Evolutionary conservation across 2,329 filamentous ascomycete species (phyloP).

Genomic region (Paraphoma sp.): DNA sequence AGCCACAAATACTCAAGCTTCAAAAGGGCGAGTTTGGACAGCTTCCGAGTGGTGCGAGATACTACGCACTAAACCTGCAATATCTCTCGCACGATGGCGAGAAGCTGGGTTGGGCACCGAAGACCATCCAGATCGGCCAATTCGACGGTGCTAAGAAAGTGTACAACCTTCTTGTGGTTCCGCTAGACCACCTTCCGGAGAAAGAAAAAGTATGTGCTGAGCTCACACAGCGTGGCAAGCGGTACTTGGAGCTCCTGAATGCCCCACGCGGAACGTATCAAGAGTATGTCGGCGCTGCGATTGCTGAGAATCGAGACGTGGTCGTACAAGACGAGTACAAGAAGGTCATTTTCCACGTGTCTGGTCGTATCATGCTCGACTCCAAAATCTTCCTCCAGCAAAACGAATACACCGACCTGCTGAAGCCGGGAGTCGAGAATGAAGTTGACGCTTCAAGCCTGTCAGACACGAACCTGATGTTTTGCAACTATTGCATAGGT

Average conservation of each 20-base stretch:
- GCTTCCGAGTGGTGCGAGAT: constrained; percentile 3
- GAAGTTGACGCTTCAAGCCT: constrained; percentile 46
- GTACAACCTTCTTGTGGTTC: constrained; percentile 9
- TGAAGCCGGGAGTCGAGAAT: constrained; percentile 6
- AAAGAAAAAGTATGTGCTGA: constrained; percentile 5
- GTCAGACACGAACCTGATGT: constrained; percentile 53
- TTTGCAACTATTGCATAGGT: constrained; percentile 16
- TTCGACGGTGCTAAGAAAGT: constrained; percentile 20
- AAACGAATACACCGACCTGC: constrained; percentile 15
- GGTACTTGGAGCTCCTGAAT: constrained; percentile 42
- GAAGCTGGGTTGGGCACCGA: constrained; percentile 13
- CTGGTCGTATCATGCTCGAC: constrained; percentile 20
- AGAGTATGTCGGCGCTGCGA: constrained; percentile 9
- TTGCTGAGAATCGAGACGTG: constrained; percentile 1
- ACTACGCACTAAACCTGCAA: constrained; percentile 4
- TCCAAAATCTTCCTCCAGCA: constrained; percentile 11
- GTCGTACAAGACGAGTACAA: constrained; percentile 6
- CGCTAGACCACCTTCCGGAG: constrained; percentile 11
- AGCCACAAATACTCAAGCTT: constrained; percentile 14
- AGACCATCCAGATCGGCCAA: constrained; percentile 3
- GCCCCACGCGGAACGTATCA: constrained; percentile 10
- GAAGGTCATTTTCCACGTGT: constrained; percentile 3
- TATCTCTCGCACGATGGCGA: constrained; percentile 15
- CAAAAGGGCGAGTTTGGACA: constrained; percentile 4
- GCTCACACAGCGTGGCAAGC: constrained; percentile 51